These are phyloP conservation scores for Astragalus glycyphyllos DNA, from an alignment of 306 rosid species.

Conservation along the genomic window DNA sequence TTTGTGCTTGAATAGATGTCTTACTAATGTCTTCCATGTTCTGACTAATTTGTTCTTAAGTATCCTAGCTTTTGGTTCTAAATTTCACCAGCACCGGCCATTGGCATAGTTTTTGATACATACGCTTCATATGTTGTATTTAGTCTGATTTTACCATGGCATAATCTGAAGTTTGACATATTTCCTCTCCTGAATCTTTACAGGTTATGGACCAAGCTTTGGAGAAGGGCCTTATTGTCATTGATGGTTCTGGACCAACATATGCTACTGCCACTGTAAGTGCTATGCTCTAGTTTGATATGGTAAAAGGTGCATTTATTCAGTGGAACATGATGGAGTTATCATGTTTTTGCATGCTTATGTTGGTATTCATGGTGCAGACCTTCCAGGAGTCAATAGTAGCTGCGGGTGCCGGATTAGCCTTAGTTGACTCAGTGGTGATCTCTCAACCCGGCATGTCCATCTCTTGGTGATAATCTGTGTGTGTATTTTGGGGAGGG, in stretches of 20 bases:
- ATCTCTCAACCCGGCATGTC: constrained; percentile 66
- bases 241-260: constrained; percentile 93
- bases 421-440: constrained; percentile 95
- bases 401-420: constrained; percentile 91
- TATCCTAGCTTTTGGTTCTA: constrained; percentile 36
- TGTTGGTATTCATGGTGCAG: constrained; percentile 65
- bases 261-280: constrained; percentile 90
- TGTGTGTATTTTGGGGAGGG: constrained; percentile 49
- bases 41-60: constrained; percentile 6
- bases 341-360: constrained; percentile 42
- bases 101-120: constrained; percentile 29
- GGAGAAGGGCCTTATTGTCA: constrained; percentile 68
- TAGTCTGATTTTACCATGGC: constrained; percentile 19
- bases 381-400: constrained; percentile 80
- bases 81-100: constrained; percentile 1
- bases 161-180: constrained; percentile 25
- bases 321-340: constrained; percentile 21
- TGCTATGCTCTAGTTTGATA: constrained; percentile 23
- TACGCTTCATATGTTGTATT: constrained; percentile 5
- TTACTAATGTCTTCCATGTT: constrained; percentile 3
- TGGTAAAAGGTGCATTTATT: constrained; percentile 11
- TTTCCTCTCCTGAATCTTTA: constrained; percentile 25
- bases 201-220: constrained; percentile 84
- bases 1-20: constrained; percentile 1
- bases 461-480: constrained; percentile 54